A percentile compares a stretch with the other conserved stretches of the same genome.
Evolutionary conservation across 1,284 basidiomycete genomes (phyloP).

Genomic region (Tilletia walkeri): DNA sequence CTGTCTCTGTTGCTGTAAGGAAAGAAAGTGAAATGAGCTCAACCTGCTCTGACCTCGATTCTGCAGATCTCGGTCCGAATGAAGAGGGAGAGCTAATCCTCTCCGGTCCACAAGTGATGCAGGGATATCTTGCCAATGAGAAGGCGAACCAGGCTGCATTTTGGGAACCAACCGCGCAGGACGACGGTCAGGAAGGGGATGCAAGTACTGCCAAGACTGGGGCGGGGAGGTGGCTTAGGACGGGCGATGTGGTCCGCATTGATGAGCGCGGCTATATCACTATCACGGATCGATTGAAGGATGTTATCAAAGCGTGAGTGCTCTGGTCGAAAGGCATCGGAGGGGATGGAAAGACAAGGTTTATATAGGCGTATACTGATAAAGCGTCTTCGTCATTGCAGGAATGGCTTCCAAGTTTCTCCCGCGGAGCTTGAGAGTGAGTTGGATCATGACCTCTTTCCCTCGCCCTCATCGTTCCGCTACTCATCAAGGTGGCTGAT

Average conservation of each 20-base stretch:
- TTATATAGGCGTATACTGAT: background rate
- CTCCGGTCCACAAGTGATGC: slow-evolving; percentile 53
- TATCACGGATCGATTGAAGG: slow-evolving; percentile 51
- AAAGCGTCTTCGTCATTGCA: background rate
- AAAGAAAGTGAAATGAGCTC: background rate
- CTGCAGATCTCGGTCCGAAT: slow-evolving; percentile 33
- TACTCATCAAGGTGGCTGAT: no score
- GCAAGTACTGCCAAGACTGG: background rate
- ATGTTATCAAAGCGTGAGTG: slow-evolving; percentile 48
- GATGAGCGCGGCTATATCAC: slow-evolving; percentile 44
- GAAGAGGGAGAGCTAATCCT: slow-evolving; percentile 49
- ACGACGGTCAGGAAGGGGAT: slow-evolving; percentile 21
- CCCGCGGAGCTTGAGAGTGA: slow-evolving; percentile 50
- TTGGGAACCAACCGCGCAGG: slow-evolving; percentile 19
- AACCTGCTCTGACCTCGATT: background rate
- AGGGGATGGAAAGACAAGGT: background rate
- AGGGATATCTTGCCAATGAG: slow-evolving; percentile 51
- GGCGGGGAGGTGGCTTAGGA: slow-evolving; percentile 33
- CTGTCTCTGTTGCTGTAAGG: background rate
- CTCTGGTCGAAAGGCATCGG: background rate
- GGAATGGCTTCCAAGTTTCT: slow-evolving; percentile 52
- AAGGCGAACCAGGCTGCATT: slow-evolving; percentile 46
- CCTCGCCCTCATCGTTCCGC: no score
- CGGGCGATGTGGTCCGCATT: slow-evolving; percentile 50
- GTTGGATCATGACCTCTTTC: background rate